These are phyloP conservation scores for baker's yeast (Saccharomyces cerevisiae) DNA, from an alignment of 805 yeast genomes.

Conservation along the genomic window DNA sequence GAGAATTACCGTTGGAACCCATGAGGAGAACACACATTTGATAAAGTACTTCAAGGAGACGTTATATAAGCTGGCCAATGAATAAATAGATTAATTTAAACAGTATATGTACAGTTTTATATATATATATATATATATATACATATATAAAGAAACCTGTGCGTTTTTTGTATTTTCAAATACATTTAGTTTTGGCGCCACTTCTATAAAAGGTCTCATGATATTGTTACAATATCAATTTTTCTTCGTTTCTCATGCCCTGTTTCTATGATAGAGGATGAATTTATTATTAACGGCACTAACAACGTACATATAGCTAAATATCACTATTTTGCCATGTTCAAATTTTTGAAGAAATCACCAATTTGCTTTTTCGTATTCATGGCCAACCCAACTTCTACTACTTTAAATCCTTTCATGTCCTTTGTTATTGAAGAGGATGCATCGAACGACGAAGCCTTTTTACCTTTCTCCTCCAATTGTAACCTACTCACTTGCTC, in stretches of 20 bases:
- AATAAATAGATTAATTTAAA: not conserved
- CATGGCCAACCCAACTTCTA: constrained; percentile 17
- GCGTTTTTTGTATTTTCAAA: not conserved
- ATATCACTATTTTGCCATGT: not conserved
- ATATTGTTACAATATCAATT: not conserved
- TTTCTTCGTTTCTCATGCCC: not conserved
- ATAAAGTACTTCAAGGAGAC: constrained; percentile 40
- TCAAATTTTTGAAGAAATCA: constrained; percentile 13
- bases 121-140: too few relatives aligned
- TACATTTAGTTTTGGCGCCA: not conserved
- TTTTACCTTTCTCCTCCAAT: not conserved
- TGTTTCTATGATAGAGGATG: not conserved
- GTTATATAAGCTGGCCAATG: constrained; percentile 17
- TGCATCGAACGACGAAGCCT: not conserved
- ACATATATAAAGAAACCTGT: not conserved
- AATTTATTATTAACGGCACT: not conserved
- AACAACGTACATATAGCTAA: not conserved
- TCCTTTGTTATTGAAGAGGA: not conserved
- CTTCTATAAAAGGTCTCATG: not conserved
- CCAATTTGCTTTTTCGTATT: constrained; percentile 25
- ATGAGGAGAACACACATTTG: constrained; percentile 56
- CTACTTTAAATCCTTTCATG: constrained; percentile 14
- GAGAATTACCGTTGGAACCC: constrained; percentile 81
- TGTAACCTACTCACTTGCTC: constrained; percentile 15
- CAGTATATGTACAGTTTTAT: not conserved